These are phyloP conservation scores for Rhizophlyctis rosea DNA, from an alignment of 192 early-diverging fungal genomes.

Conservation along the genomic window DNA sequence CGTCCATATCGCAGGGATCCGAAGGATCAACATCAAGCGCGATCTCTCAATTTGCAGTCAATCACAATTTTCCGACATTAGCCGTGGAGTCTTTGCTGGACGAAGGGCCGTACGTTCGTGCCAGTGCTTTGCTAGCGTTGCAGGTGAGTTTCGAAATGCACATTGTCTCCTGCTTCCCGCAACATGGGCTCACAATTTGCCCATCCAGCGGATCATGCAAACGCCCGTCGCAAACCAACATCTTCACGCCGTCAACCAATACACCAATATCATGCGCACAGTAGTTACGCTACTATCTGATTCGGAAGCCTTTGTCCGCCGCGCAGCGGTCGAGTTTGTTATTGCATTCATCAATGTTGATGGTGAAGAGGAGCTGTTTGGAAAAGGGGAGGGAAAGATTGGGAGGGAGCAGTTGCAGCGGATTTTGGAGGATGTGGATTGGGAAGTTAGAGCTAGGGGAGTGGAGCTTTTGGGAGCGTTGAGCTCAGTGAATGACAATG, in stretches of 20 bases:
- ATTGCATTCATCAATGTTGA: background rate
- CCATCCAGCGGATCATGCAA: background rate
- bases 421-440: slow-evolving; percentile 14
- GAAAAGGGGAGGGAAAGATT: too few relatives aligned
- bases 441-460: slow-evolving; percentile 13
- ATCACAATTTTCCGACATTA: background rate
- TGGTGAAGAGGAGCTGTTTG: background rate
- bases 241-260: background rate
- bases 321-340: slow-evolving; percentile 7
- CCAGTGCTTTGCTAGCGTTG: slow-evolving; percentile 2
- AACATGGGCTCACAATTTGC: background rate
- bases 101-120: slow-evolving; percentile 13
- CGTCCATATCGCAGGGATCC: background rate
- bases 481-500: too few relatives aligned
- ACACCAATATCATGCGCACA: background rate
- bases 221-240: slow-evolving; percentile 11
- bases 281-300: background rate
- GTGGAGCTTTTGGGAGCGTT: slow-evolving; percentile 11
- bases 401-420: background rate
- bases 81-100: background rate
- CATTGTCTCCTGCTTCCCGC: background rate
- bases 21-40: background rate
- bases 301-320: slow-evolving; percentile 19
- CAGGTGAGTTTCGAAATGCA: background rate
- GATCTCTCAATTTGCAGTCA: slow-evolving; percentile 1